Evolutionary conservation across 352 stramenopile species (phyloP), one percentile per base, ranked within the genome.

Genomic region (Pythium rhizo-oryzae): DNA sequence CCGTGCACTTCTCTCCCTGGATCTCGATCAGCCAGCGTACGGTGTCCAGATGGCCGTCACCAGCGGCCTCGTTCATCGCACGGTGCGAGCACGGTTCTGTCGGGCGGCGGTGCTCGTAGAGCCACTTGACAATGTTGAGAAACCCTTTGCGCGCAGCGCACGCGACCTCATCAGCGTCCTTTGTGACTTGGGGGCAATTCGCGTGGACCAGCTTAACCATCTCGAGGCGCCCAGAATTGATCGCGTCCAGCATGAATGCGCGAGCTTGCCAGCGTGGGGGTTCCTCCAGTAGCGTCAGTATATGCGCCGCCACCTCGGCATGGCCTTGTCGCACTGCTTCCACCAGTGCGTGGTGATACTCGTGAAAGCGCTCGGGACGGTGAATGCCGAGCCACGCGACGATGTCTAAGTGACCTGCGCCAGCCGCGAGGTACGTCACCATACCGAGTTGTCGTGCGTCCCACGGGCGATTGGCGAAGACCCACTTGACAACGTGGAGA

Each of bases 181-280:
- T 28, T 4, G 43, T n/a, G 49, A 25, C 47, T 39, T 57, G 6
- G 5, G 59, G 23, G 6, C 59, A 30, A 5, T 43, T 43, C 23
- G 46, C 11, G 19, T 50, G 46, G 25, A 65, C 28, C 68, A 75
- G 84, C 1, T 75, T 61, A 19, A 87, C 68, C 24, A 82, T 63
- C 6, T 56, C 65, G 13, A 84, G 53, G 74, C 24, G 79, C 67
- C n/a, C n/a, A n/a, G n/a, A n/a, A n/a, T n/a, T n/a, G 8, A 78
- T 75, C 0, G 81, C 81, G 47, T 79, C 59, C 46, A 78, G 62
- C 74, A 89, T 87, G 23, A 77, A 59, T 50, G 80, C 28, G 28
- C 28, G 28, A 33, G n/a, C n/a, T n/a, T n/a, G n/a, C n/a, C n/a
- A n/a, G n/a, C n/a, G n/a, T n/a, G n/a, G n/a, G n/a, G n/a, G n/a